These are phyloP conservation scores for Heterobasidion parviporum DNA, from an alignment of 1,284 basidiomycete genomes.

Conservation along the genomic window DNA sequence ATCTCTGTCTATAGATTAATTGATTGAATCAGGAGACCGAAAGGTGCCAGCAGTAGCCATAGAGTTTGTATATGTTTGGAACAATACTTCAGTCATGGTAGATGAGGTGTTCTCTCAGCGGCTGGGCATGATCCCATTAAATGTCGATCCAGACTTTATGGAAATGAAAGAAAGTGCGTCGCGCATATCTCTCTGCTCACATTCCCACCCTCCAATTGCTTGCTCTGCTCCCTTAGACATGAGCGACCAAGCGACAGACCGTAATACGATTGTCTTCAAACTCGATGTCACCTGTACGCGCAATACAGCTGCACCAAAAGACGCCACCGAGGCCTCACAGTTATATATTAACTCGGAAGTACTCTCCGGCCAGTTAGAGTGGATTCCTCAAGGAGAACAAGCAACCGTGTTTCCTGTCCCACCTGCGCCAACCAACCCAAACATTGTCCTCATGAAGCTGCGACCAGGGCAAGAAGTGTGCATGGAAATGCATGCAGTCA, in stretches of 20 bases:
- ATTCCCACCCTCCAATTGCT: background rate
- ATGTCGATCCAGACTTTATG: conserved; percentile 72
- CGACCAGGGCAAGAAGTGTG: conserved; percentile 83
- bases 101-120: conserved; percentile 93
- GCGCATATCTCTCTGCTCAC: background rate
- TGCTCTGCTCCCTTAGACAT: conserved; percentile 17
- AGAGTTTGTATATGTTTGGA: conserved; percentile 90
- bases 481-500: conserved; percentile 88
- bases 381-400: conserved; percentile 88
- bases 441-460: conserved; percentile 93
- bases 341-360: conserved; percentile 71
- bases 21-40: background rate
- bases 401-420: conserved; percentile 40
- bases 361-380: conserved; percentile 73
- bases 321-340: conserved; percentile 53
- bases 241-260: conserved; percentile 68
- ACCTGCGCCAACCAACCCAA: conserved; percentile 69
- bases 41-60: conserved; percentile 92
- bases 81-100: conserved; percentile 92
- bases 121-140: conserved; percentile 84
- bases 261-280: conserved; percentile 89
- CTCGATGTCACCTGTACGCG: conserved; percentile 70
- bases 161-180: conserved; percentile 35
- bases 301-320: conserved; percentile 40
- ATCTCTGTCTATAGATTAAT: background rate